Evolutionary conservation across 352 stramenopile genomes (phyloP).

Genomic region (Globisporangium iwayamae): DNA sequence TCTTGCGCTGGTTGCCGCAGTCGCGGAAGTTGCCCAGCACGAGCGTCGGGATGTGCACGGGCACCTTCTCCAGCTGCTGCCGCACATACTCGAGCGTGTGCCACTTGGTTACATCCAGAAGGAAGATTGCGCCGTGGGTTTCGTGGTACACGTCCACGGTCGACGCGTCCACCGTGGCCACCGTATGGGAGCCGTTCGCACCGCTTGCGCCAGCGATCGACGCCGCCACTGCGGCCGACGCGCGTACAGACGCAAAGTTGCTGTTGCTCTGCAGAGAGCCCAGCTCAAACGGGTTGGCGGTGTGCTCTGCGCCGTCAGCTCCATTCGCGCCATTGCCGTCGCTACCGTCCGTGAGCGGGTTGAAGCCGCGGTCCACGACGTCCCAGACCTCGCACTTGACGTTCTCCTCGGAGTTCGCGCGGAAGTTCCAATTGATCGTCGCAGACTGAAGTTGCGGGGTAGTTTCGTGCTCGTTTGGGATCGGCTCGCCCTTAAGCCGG

Average conservation of each 20-base stretch:
- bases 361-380: conserved; percentile 83
- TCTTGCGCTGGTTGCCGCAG: conserved; percentile 59
- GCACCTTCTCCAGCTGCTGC: conserved; percentile 64
- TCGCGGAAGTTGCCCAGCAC: conserved; percentile 85
- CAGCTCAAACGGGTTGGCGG: conserved; percentile 26
- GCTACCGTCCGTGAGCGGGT: conserved; percentile 18
- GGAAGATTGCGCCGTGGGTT: conserved; percentile 85
- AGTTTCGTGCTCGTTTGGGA: conserved; percentile 60
- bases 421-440: conserved; percentile 85
- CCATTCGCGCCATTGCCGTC: background rate
- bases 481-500: conserved; percentile 74
- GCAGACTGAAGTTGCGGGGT: conserved; percentile 85
- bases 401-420: conserved; percentile 63
- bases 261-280: conserved; percentile 12
- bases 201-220: conserved; percentile 15
- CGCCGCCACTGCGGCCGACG: conserved; percentile 24
- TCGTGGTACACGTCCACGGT: conserved; percentile 90
- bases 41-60: conserved; percentile 71
- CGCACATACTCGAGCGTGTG: conserved; percentile 83
- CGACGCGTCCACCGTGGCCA: conserved; percentile 76
- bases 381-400: conserved; percentile 92
- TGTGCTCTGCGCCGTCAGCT: background rate
- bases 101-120: conserved; percentile 82
- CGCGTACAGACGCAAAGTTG: conserved; percentile 18
- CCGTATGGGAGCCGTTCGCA: conserved; percentile 41